A percentile compares a stretch with the other conserved stretches of the same genome.
phyloP scores from a whole-genome alignment of 129 eudicot genomes.

The Ambrosia artemisiifolia region DNA sequence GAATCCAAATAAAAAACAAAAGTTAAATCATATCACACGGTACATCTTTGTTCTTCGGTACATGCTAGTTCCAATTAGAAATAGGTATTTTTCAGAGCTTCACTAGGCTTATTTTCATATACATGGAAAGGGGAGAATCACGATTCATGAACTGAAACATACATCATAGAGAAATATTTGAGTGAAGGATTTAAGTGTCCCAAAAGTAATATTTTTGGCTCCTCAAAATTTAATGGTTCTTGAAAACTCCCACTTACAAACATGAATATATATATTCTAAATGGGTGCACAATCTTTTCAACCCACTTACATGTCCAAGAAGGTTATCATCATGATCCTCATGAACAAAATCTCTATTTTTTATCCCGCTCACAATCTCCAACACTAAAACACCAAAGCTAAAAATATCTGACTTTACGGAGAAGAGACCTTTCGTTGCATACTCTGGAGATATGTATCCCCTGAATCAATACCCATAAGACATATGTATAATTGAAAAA shows the following conservation, averaged over 20 bases:
- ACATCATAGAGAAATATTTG: no score
- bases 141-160: no score
- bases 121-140: not conserved
- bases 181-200: no score
- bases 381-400: conserved; percentile 43
- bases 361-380: conserved; percentile 41
- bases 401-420: conserved; percentile 37
- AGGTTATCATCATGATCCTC: conserved; percentile 33
- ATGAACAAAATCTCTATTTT: conserved; percentile 39
- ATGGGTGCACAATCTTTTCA: not conserved
- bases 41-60: not conserved
- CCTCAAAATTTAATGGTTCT: no score
- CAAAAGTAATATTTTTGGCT: no score
- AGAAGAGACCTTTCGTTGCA: conserved; percentile 38
- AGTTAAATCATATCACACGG: not conserved
- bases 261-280: no score
- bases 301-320: conserved; percentile 41
- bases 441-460: conserved; percentile 51
- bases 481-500: not conserved
- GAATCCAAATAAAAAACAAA: not conserved
- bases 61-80: not conserved
- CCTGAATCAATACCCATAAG: conserved; percentile 4
- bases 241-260: not conserved
- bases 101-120: not conserved
- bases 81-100: not conserved